A percentile compares a stretch with the other conserved stretches of the same genome.
Conservation (phyloP, 1,139 yeast genomes). For the Suhomyces bribrorum region DNA sequence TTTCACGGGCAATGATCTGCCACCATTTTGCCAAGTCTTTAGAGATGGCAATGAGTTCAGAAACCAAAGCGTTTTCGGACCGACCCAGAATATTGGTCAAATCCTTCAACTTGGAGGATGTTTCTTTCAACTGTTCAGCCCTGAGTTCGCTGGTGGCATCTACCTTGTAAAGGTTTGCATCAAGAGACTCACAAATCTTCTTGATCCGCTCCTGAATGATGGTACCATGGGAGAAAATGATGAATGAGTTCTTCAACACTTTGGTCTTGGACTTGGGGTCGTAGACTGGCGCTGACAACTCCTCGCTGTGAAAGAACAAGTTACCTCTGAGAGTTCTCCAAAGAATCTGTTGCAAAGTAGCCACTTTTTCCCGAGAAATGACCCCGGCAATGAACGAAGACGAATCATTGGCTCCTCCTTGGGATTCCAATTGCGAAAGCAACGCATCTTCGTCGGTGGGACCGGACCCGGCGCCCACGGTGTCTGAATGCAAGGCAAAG, state of each 20-base stretch:
- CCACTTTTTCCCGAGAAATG: slow-evolving; percentile 69
- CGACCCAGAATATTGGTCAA: slow-evolving; percentile 56
- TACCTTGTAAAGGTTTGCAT: slow-evolving; percentile 44
- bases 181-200: slow-evolving; percentile 49
- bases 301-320: slow-evolving; percentile 70
- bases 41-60: slow-evolving; percentile 74
- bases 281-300: slow-evolving; percentile 57
- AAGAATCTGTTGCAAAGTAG: slow-evolving; percentile 76
- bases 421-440: slow-evolving; percentile 31
- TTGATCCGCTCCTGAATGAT: slow-evolving; percentile 42
- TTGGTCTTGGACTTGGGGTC: slow-evolving; percentile 36
- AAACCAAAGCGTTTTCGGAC: slow-evolving; percentile 58
- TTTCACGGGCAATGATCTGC: slow-evolving; percentile 68
- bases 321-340: slow-evolving; percentile 96
- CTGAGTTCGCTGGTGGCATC: slow-evolving; percentile 33
- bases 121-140: slow-evolving; percentile 53
- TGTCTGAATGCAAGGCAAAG: slow-evolving; percentile 43
- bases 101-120: slow-evolving; percentile 57
- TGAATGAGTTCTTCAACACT: slow-evolving; percentile 43
- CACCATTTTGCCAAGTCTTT: slow-evolving; percentile 72
- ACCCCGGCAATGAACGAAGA: slow-evolving; percentile 76
- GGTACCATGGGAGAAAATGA: slow-evolving; percentile 48
- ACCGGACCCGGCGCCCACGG: slow-evolving; percentile 12
- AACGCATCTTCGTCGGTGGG: slow-evolving; percentile 22
- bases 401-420: slow-evolving; percentile 21